These are phyloP conservation scores for Sanghuangporus weigelae DNA, from an alignment of 1,284 basidiomycete species.

Conservation along the genomic window DNA sequence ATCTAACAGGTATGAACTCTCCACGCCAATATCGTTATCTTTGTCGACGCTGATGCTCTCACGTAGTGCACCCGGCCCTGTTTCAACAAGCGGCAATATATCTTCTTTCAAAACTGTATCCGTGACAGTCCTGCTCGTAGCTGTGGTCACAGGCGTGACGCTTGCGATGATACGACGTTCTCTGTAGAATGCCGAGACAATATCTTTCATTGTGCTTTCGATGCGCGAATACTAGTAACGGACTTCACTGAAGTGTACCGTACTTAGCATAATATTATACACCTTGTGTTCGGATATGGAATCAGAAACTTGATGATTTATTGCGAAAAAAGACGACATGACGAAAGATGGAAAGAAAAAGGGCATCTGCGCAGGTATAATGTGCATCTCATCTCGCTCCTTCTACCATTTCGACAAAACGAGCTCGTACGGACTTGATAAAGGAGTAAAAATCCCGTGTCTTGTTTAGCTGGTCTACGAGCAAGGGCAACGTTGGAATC, in stretches of 20 bases:
- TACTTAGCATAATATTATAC: neutral
- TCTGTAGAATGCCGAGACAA: too few relatives aligned
- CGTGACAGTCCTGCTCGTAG: neutral
- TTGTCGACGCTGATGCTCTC: neutral
- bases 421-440: conserved; percentile 48
- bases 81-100: neutral
- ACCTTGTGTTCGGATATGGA: neutral
- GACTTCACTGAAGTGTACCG: neutral
- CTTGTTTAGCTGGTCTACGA: conserved; percentile 60
- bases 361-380: neutral
- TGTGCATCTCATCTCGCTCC: neutral
- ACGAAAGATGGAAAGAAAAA: neutral
- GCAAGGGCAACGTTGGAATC: conserved; percentile 54
- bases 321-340: neutral
- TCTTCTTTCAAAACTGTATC: neutral
- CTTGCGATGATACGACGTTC: neutral
- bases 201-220: neutral
- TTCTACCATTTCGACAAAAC: conserved; percentile 28
- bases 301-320: neutral
- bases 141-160: neutral
- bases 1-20: neutral
- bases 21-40: neutral
- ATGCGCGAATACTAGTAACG: neutral
- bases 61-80: neutral
- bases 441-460: conserved; percentile 59